Evolutionary conservation across 2,329 filamentous ascomycete genomes (phyloP), one percentile per base, ranked within the genome.

Genomic region (Colletotrichum sidae): DNA sequence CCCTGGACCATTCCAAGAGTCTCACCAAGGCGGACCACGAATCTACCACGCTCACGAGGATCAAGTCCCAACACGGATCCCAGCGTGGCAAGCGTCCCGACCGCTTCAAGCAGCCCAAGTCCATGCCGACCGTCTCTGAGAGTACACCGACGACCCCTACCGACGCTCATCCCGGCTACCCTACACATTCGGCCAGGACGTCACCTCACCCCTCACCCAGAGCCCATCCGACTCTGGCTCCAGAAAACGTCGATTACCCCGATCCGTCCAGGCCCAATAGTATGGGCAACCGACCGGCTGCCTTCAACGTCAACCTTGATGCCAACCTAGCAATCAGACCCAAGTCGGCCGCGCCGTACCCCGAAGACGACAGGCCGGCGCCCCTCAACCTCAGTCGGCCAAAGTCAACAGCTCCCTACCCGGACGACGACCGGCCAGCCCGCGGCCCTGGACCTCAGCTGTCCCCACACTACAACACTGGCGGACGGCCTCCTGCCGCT

Each of bases 11-110:
- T 71, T 91, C 93, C 60, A 93, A 93, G 77, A 92, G 92, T 4
- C 83, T 98, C 51, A 96, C 93, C 2, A 94, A 94, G 79, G 87
- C 90, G 70, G 96, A 98, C 73, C 96, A 99, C 75, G 95, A 98
- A 77, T 93, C 94, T 60, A 90, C 96, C 46, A 94, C 96, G 0
- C 88, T 99, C 69, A 91, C 88, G 55, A 88, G 92, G 57, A 98
- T 99, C 81, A 97, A 92, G 78, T 93, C 89, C 4, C 88, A 91
- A 69, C 88, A 93, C 72, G 91, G 90, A 13, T 92, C 90, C 13
- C 88, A 90, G 72, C 81, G 86, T 54, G 88, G 88, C 38, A 82
- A 83, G 71, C 81, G 88, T 57, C 88, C 88, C 0, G 87, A 89
- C 41, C 81, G 88, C 46, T 88, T 90, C 74, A 83, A 84, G 69